A percentile compares a stretch with the other conserved stretches of the same genome.
Evolutionary conservation across 345 rosid genomes (phyloP).

Genomic region (Clausena lansium): DNA sequence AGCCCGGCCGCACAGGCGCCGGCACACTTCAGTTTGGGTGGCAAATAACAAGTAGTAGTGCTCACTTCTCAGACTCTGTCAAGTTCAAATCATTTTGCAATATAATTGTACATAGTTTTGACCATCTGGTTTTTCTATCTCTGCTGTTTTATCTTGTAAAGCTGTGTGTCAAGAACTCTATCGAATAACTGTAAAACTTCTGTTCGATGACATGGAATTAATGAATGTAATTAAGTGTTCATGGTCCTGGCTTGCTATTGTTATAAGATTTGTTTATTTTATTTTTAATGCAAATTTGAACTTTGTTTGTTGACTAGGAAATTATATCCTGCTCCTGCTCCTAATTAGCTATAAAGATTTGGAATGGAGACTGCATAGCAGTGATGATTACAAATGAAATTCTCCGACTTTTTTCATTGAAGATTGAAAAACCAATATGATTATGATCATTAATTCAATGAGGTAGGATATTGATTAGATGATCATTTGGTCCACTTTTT

Average conservation of each 20-base stretch:
- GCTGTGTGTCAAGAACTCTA: background rate
- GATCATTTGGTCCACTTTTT: background rate
- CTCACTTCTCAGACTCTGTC: constrained; percentile 56
- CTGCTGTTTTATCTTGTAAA: background rate
- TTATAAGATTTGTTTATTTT: background rate
- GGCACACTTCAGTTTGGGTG: constrained; percentile 18
- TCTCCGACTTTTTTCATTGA: background rate
- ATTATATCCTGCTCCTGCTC: background rate
- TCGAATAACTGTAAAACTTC: background rate
- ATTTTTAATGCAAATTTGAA: background rate
- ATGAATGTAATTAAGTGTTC: background rate
- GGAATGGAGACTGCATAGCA: no score
- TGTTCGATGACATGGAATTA: background rate
- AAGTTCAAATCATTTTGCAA: background rate
- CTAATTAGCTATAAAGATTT: no score
- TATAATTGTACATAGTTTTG: background rate
- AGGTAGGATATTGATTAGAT: background rate
- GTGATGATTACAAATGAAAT: background rate
- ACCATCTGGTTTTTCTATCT: background rate
- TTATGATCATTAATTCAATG: background rate
- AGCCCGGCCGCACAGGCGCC: background rate
- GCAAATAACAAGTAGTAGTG: constrained; percentile 23
- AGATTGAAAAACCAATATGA: background rate
- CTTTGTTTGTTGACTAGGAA: background rate
- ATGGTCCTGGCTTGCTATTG: no score